These are phyloP conservation scores for Podila minutissima DNA, from an alignment of 192 early-diverging fungal species.

Conservation along the genomic window DNA sequence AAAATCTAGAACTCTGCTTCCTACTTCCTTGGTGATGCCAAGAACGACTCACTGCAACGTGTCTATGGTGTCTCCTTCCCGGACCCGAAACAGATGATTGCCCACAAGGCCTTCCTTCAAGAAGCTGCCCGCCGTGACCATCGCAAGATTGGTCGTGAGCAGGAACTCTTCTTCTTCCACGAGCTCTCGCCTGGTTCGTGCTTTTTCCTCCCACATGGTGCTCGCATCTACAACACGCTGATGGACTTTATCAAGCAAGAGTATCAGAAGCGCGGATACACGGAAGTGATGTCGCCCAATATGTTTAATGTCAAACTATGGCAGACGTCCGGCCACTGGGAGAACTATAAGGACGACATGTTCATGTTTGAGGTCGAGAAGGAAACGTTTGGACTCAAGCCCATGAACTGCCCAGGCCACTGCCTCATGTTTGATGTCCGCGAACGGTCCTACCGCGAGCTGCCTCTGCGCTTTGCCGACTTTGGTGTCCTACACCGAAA, in stretches of 20 bases:
- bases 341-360: conserved; percentile 98
- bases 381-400: conserved; percentile 96
- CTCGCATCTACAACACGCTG: conserved; percentile 95
- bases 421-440: conserved; percentile 96
- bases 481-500: conserved; percentile 98
- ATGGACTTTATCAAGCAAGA: conserved; percentile 88
- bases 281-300: conserved; percentile 97
- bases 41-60: conserved; percentile 97
- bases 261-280: conserved; percentile 92
- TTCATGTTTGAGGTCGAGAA: conserved; percentile 94
- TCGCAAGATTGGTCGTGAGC: conserved; percentile 94
- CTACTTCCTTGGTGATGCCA: conserved; percentile 96
- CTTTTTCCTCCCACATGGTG: conserved; percentile 95
- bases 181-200: conserved; percentile 92
- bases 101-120: conserved; percentile 92
- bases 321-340: conserved; percentile 94
- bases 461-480: conserved; percentile 97
- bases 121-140: conserved; percentile 96
- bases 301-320: conserved; percentile 98
- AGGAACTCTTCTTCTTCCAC: conserved; percentile 99
- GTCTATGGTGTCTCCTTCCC: conserved; percentile 99
- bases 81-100: conserved; percentile 93
- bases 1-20: conserved; percentile 87
- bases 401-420: conserved; percentile 99
- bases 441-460: conserved; percentile 94